A percentile compares a stretch with the other conserved stretches of the same genome.
Evolutionary conservation across 2,329 filamentous ascomycete genomes (phyloP).

Genomic region (Cladorrhinum sp.): DNA sequence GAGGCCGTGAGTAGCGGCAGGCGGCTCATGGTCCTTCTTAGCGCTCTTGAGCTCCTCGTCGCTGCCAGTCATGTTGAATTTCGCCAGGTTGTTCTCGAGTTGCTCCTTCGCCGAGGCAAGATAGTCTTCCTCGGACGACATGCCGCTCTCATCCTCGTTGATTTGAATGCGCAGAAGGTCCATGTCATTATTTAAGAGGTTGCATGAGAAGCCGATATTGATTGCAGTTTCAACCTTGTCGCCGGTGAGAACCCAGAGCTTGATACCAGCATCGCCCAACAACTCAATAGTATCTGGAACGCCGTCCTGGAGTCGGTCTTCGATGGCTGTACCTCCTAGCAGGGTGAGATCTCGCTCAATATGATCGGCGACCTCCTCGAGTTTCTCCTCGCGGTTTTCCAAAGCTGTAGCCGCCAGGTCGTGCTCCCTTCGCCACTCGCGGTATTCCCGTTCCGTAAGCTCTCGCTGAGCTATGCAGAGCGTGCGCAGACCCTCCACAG

Average conservation of each 20-base stretch:
- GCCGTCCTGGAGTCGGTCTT: conserved; percentile 93
- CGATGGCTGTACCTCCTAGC: conserved; percentile 91
- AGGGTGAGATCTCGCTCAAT: conserved; percentile 89
- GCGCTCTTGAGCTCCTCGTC: conserved; percentile 81
- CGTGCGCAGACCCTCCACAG: conserved; percentile 88
- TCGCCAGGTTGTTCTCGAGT: conserved; percentile 68
- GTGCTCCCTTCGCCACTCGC: conserved; percentile 79
- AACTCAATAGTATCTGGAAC: conserved; percentile 94
- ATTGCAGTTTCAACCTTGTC: conserved; percentile 99
- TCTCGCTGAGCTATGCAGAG: conserved; percentile 87
- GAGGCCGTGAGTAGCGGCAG: conserved; percentile 82
- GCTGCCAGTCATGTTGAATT: conserved; percentile 77
- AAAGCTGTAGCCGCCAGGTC: conserved; percentile 83
- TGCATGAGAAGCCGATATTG: conserved; percentile 99
- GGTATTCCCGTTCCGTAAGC: conserved; percentile 78
- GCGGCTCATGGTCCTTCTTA: conserved; percentile 79
- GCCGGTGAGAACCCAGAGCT: conserved; percentile 96
- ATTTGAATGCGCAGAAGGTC: conserved; percentile 89
- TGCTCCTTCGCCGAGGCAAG: conserved; percentile 62
- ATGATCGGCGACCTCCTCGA: conserved; percentile 82
- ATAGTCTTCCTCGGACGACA: conserved; percentile 46
- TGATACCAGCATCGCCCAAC: conserved; percentile 90
- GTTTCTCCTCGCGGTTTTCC: conserved; percentile 83
- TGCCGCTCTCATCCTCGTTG: conserved; percentile 64
- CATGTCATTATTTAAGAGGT: conserved; percentile 96